Base-by-base conservation (phyloP, 2,329 filamentous ascomycete species). In the Ophiocordyceps polyrhachis-furcata region DNA sequence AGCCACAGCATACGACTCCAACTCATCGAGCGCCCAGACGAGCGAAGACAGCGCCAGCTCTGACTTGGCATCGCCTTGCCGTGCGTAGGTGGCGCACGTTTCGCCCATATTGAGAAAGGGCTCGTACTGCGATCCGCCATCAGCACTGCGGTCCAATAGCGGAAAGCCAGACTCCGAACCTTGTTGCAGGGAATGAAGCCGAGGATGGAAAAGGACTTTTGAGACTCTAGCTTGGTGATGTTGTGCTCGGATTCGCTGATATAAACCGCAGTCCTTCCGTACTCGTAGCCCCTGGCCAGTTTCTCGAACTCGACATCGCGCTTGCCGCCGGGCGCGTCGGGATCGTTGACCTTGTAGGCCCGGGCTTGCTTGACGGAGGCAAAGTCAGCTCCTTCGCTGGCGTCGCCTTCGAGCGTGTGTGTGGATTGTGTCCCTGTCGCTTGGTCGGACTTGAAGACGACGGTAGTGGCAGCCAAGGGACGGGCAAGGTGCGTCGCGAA, bases 221-320 rank as follows among this genome's bases (percentile, higher is more conserved):
- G 62, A 0, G 86, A 91, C 54, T 93, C 81, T 31, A 95, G 70
- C 50, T 83, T 87, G n/a, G 86, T 93, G 46, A 95, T 78, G 52
- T 88, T 86, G 58, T 81, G 74, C 54, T 98, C 89, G 0, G 82
- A 82, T 52, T 88, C 80, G 51, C 77, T 84, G 52, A 98, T 94
- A 51, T 83, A 80, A 1, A 98, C 89, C 2, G 84, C 86, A 0
- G 89, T 95, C 46, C 87, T 75, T 41, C 91, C 91, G 58, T 98
- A 98, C 55, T 86, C 80, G 55, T 89, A 98, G 0, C 91, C 91
- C 58, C 87, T 93, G n/a, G 85, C 85, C 35, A 98, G 70, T 15
- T 85, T 76, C 14, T 93, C 87, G 47, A 78, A 77, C 25, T 83
- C 76, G 23, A 98, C 79, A 44, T 94, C 85, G 45, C 71, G 73